These are phyloP conservation scores for Malassezia slooffiae DNA, from an alignment of 1,284 basidiomycete species.

Conservation along the genomic window DNA sequence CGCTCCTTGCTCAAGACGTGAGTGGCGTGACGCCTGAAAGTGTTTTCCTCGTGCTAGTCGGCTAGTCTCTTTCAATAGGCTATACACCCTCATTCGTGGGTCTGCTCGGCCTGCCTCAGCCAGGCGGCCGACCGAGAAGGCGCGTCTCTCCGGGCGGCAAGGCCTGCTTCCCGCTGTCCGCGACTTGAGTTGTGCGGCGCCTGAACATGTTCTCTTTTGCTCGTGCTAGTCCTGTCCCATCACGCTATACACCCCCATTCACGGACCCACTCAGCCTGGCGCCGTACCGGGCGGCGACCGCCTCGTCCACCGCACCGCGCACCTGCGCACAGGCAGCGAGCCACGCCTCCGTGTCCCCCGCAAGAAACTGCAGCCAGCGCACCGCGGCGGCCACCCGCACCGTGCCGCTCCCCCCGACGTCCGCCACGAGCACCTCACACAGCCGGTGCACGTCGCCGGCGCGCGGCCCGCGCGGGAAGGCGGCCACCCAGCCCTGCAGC, in stretches of 20 bases:
- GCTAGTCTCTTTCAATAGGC: too few relatives aligned
- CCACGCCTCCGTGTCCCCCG: background rate
- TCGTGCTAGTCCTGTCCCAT: too few relatives aligned
- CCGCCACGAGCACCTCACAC: slow-evolving; percentile 3
- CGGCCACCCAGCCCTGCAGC: slow-evolving; percentile 21
- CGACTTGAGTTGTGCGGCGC: too few relatives aligned
- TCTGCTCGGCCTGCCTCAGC: too few relatives aligned
- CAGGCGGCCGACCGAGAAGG: too few relatives aligned
- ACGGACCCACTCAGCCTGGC: background rate
- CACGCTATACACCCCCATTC: too few relatives aligned
- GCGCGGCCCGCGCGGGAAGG: slow-evolving; percentile 19
- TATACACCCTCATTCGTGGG: too few relatives aligned
- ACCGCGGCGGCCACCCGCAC: slow-evolving; percentile 1
- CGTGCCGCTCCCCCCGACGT: slow-evolving; percentile 5
- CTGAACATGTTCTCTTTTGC: too few relatives aligned
- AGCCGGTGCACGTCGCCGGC: slow-evolving; percentile 25
- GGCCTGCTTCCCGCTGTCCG: too few relatives aligned
- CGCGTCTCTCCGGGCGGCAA: too few relatives aligned
- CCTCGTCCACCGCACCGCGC: background rate
- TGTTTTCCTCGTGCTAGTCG: too few relatives aligned
- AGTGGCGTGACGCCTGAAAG: too few relatives aligned
- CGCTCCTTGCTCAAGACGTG: slow-evolving; percentile 47
- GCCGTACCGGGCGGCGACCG: background rate
- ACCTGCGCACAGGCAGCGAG: background rate
- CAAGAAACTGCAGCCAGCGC: background rate